Conservation (phyloP, 768 basidiomycete genomes). For the Gyrodon lividus region DNA sequence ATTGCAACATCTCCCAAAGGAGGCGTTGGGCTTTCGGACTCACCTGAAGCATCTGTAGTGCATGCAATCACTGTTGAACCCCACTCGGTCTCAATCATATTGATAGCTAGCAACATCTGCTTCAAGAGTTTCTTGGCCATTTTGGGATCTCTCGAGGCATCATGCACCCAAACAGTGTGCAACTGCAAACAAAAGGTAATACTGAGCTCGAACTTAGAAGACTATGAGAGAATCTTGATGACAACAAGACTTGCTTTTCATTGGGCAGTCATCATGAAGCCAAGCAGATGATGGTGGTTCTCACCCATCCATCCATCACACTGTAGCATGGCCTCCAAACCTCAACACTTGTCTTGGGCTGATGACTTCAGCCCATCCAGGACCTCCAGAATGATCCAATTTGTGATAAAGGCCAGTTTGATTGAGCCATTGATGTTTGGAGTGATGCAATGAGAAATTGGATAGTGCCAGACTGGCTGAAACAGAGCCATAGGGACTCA, state of each 20-base stretch:
- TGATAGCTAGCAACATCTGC: constrained; percentile 17
- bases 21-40: constrained; percentile 28
- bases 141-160: constrained; percentile 32
- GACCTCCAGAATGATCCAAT: constrained; percentile 20
- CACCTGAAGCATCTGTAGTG: constrained; percentile 36
- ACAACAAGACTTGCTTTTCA: constrained; percentile 14
- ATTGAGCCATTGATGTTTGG: neutral
- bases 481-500: neutral
- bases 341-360: constrained; percentile 5
- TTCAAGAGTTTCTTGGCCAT: constrained; percentile 31
- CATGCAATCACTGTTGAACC: constrained; percentile 24
- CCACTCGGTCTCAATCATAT: constrained; percentile 22
- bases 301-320: constrained; percentile 37
- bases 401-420: constrained; percentile 7
- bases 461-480: neutral
- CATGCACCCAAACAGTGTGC: constrained; percentile 31
- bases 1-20: constrained; percentile 17
- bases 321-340: constrained; percentile 28
- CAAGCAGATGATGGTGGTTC: constrained; percentile 33
- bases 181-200: constrained; percentile 15
- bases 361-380: neutral
- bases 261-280: constrained; percentile 31
- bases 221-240: too few species aligned
- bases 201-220: neutral
- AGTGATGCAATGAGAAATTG: neutral